Percentiles rank a stretch among this genome's conserved stretches.
Evolutionary conservation across 2,329 filamentous ascomycete genomes (phyloP).

Genomic region (Exserohilum rostratum): DNA sequence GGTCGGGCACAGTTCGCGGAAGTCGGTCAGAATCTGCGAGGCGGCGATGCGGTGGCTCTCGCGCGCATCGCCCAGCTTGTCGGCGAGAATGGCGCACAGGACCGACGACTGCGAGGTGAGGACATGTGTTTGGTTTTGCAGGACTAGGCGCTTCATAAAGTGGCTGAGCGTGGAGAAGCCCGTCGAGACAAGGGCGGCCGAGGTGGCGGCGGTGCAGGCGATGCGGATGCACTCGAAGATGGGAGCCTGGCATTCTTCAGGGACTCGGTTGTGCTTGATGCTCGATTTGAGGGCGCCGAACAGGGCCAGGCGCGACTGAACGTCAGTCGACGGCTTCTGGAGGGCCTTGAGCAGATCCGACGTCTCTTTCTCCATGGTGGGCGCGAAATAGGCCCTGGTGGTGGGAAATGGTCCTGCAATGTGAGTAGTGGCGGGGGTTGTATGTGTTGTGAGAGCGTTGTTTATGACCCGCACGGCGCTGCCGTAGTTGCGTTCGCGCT

Average conservation of each 20-base stretch:
- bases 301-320: conserved; percentile 51
- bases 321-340: conserved; percentile 67
- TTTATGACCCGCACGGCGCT: conserved; percentile 12
- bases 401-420: conserved; percentile 21
- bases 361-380: conserved; percentile 61
- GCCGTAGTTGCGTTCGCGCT: conserved; percentile 12
- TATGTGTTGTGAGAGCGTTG: conserved; percentile 18
- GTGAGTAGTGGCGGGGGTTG: conserved; percentile 23
- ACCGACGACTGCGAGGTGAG: conserved; percentile 71
- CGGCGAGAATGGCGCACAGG: conserved; percentile 76
- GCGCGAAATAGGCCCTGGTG: conserved; percentile 38
- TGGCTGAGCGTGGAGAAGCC: conserved; percentile 89
- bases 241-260: conserved; percentile 70
- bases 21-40: conserved; percentile 74
- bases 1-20: conserved; percentile 70
- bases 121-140: conserved; percentile 79
- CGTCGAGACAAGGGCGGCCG: conserved; percentile 73
- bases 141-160: conserved; percentile 80
- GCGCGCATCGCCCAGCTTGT: conserved; percentile 86
- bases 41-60: conserved; percentile 82
- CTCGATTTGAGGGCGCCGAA: conserved; percentile 80
- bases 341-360: conserved; percentile 58
- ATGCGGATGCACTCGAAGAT: conserved; percentile 83
- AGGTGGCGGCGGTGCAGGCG: conserved; percentile 77
- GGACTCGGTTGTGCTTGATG: conserved; percentile 92